Percentiles rank a stretch among this genome's conserved stretches.
phyloP scores from a whole-genome alignment of 805 yeast genomes.

The Zygotorulaspora florentina region DNA sequence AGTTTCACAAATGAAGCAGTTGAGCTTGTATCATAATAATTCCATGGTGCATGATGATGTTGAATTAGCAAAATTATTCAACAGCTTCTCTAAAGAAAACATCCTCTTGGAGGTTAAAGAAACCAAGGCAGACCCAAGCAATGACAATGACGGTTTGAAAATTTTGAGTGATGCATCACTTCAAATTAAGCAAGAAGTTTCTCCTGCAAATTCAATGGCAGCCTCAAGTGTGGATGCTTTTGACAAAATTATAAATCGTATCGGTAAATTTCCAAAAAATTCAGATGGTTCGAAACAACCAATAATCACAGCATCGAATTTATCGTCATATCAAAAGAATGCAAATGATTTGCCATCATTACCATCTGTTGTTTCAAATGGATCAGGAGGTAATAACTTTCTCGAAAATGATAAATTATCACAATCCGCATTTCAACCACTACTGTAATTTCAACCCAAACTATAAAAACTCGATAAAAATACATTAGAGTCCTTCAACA shows the following conservation, averaged over 20 bases:
- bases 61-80: conserved; percentile 47
- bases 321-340: background rate
- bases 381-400: conserved; percentile 15
- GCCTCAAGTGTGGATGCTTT: conserved; percentile 16
- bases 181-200: conserved; percentile 16
- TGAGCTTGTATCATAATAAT: conserved; percentile 22
- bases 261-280: conserved; percentile 14
- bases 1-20: conserved; percentile 14
- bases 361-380: conserved; percentile 7
- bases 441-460: conserved; percentile 14
- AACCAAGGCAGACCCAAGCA: conserved; percentile 5
- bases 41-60: conserved; percentile 41
- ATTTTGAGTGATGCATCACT: conserved; percentile 32
- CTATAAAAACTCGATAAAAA: too few relatives aligned
- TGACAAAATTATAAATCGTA: conserved; percentile 22
- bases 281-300: background rate
- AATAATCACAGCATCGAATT: conserved; percentile 3
- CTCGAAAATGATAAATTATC: conserved; percentile 30
- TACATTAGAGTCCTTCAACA: too few relatives aligned
- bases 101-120: conserved; percentile 41
- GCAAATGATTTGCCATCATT: background rate
- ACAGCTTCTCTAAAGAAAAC: conserved; percentile 31
- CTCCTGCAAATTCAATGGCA: conserved; percentile 5
- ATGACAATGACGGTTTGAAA: conserved; percentile 23
- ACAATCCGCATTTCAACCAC: conserved; percentile 32